phyloP scores from a whole-genome alignment of 1,139 yeast species.

The Hanseniaspora uvarum region DNA sequence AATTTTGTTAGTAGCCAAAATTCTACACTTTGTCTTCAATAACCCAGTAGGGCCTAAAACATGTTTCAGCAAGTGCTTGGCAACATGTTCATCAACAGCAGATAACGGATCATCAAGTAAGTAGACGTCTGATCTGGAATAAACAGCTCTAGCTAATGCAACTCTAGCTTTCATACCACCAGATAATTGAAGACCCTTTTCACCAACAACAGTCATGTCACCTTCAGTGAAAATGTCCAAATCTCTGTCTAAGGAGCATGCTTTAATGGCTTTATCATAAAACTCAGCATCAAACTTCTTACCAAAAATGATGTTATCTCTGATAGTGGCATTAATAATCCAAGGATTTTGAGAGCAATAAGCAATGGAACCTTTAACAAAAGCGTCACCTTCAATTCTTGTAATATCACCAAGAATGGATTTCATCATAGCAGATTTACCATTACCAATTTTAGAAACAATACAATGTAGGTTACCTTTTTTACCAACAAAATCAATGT shows the following conservation, averaged over 20 bases:
- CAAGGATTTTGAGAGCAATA: constrained; percentile 91
- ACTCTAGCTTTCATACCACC: constrained; percentile 97
- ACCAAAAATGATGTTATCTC: constrained; percentile 83
- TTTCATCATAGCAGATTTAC: constrained; percentile 80
- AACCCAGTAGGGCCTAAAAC: constrained; percentile 77
- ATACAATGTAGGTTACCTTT: constrained; percentile 81
- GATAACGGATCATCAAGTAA: constrained; percentile 86
- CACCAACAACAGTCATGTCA: constrained; percentile 86
- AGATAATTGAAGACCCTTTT: constrained; percentile 88
- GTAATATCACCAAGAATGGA: constrained; percentile 78
- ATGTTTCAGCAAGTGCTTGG: constrained; percentile 67
- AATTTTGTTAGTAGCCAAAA: constrained; percentile 82
- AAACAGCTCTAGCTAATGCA: constrained; percentile 88
- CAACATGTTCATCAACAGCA: constrained; percentile 93
- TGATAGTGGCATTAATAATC: constrained; percentile 91
- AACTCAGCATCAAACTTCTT: constrained; percentile 71
- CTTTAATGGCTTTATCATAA: constrained; percentile 67
- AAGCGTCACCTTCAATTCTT: constrained; percentile 65
- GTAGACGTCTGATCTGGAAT: constrained; percentile 86
- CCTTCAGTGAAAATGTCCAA: constrained; percentile 74
- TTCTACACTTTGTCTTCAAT: constrained; percentile 60
- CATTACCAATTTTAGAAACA: constrained; percentile 88
- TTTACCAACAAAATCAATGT: constrained; percentile 56
- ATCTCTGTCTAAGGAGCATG: constrained; percentile 83
- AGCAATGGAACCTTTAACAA: constrained; percentile 69